These are phyloP conservation scores for Smallanthus sonchifolius DNA, from an alignment of 129 eudicot genomes.

Conservation along the genomic window DNA sequence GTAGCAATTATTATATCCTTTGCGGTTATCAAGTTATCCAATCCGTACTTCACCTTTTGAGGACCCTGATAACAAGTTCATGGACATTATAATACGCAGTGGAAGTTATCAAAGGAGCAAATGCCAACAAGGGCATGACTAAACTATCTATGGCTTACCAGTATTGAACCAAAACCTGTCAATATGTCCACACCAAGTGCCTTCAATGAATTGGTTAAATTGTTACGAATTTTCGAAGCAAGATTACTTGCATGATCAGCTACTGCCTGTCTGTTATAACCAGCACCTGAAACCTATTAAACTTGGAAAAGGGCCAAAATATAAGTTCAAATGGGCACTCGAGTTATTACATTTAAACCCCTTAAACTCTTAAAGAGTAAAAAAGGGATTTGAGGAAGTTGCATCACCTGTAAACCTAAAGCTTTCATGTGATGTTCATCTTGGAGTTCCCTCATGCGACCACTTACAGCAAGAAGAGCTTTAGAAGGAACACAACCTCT, in stretches of 20 bases:
- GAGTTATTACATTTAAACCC: background rate
- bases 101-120: constrained; percentile 6
- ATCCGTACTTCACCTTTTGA: constrained; percentile 74
- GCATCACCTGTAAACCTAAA: constrained; percentile 72
- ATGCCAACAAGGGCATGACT: background rate
- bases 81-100: constrained; percentile 7
- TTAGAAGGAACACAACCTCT: constrained; percentile 97
- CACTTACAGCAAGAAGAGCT: constrained; percentile 94
- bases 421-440: constrained; percentile 80
- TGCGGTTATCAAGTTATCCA: constrained; percentile 58
- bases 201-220: constrained; percentile 74
- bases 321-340: constrained; percentile 12
- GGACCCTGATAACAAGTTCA: constrained; percentile 58
- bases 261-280: constrained; percentile 82
- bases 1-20: constrained; percentile 91
- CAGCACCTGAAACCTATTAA: constrained; percentile 75
- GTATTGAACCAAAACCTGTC: constrained; percentile 78
- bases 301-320: constrained; percentile 21
- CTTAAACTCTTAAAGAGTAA: background rate
- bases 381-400: background rate
- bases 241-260: constrained; percentile 92
- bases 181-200: constrained; percentile 92
- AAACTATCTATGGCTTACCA: constrained; percentile 43
- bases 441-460: constrained; percentile 92
- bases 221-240: constrained; percentile 78